phyloP scores from a whole-genome alignment of 73 alveolate genomes.

The Symbiodinium natans region DNA sequence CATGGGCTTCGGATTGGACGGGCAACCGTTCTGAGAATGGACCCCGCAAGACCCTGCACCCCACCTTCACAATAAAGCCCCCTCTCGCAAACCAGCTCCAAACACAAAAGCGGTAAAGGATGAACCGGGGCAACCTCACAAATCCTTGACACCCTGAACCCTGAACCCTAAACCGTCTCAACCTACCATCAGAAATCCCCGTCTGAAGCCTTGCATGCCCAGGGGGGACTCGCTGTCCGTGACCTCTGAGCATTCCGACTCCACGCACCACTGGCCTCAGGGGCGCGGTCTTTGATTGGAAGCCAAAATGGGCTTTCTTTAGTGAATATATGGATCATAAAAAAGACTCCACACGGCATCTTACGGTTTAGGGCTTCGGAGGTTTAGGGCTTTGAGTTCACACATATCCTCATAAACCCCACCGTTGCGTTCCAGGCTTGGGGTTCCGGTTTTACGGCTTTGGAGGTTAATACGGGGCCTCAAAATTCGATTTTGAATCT shows the following conservation, averaged over 20 bases:
- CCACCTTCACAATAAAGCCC: not conserved
- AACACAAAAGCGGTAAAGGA: not conserved
- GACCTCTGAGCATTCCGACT: constrained; percentile 38
- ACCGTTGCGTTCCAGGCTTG: no score
- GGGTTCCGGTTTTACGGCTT: no score
- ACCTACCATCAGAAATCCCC: not conserved
- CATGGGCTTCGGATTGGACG: not conserved
- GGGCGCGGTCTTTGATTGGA: not conserved
- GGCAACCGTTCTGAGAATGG: not conserved
- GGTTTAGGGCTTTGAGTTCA: no score
- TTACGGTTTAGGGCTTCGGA: no score
- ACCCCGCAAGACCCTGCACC: not conserved
- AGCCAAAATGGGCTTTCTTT: not conserved
- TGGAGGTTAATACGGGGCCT: not conserved
- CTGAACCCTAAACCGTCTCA: not conserved
- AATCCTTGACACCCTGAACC: not conserved
- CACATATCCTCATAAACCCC: no score
- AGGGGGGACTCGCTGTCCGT: constrained; percentile 34
- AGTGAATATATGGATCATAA: not conserved
- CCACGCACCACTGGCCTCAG: constrained; percentile 50
- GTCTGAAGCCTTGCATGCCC: not conserved
- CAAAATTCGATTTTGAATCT: not conserved
- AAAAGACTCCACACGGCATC: no score
- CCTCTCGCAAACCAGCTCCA: not conserved
- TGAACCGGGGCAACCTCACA: not conserved